A percentile compares a stretch with the other conserved stretches of the same genome.
Evolutionary conservation across 2,329 filamentous ascomycete genomes (phyloP).

Genomic region (Cladosporium sp.): DNA sequence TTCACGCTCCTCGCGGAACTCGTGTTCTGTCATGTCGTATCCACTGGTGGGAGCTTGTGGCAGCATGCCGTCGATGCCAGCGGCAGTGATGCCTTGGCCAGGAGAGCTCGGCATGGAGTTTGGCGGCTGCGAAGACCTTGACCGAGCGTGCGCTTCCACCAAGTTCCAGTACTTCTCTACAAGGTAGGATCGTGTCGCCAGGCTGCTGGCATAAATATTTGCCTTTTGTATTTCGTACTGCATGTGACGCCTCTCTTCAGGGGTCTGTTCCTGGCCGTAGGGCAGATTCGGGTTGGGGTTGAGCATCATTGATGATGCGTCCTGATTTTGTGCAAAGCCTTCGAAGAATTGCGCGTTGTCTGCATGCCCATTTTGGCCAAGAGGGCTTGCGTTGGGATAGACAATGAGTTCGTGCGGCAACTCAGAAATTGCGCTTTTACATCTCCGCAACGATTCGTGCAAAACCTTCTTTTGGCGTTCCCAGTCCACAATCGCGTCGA

Average conservation of each 20-base stretch:
- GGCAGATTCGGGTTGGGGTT: constrained; percentile 15
- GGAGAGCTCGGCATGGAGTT: constrained; percentile 37
- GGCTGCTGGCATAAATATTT: constrained; percentile 80
- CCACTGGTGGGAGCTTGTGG: constrained; percentile 32
- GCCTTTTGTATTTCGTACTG: constrained; percentile 91
- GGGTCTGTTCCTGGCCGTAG: constrained; percentile 29
- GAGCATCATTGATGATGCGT: constrained; percentile 24
- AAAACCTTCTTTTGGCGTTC: constrained; percentile 73
- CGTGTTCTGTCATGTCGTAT: constrained; percentile 55
- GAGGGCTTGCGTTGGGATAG: constrained; percentile 43
- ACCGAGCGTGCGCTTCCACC: constrained; percentile 59
- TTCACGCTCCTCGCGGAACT: constrained; percentile 75
- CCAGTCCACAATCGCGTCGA: constrained; percentile 73
- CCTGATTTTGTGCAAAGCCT: constrained; percentile 28
- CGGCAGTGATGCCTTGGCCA: constrained; percentile 35
- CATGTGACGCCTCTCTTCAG: constrained; percentile 49
- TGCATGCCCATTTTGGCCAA: constrained; percentile 29
- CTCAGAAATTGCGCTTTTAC: constrained; percentile 67
- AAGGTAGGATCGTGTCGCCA: constrained; percentile 79
- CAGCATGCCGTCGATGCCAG: constrained; percentile 39
- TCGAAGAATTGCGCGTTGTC: constrained; percentile 26
- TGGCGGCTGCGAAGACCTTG: constrained; percentile 42
- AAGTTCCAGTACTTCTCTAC: constrained; percentile 84
- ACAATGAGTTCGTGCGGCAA: constrained; percentile 70
- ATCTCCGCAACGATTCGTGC: constrained; percentile 67